Evolutionary conservation across 305 asterid species (phyloP).

Genomic region (Petunia hybrid): DNA sequence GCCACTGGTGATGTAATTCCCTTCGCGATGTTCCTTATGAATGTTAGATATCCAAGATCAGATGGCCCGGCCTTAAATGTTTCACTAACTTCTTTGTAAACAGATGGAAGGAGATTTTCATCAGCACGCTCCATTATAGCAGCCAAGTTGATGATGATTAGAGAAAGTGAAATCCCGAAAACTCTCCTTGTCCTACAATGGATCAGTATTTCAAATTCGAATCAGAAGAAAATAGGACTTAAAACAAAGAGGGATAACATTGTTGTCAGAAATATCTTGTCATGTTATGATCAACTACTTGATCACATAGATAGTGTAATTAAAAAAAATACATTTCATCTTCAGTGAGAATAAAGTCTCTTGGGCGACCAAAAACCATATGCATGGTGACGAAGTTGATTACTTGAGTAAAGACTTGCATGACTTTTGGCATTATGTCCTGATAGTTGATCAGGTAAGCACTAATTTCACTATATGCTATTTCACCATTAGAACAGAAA

Average conservation of each 20-base stretch:
- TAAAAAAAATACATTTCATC: too few species aligned
- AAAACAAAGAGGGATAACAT: neutral
- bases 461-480: too few species aligned
- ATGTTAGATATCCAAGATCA: slow-evolving; percentile 94
- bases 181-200: slow-evolving; percentile 61
- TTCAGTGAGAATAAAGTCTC: too few species aligned
- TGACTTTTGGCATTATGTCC: neutral
- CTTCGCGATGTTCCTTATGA: slow-evolving; percentile 73
- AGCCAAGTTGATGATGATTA: slow-evolving; percentile 93
- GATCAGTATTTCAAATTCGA: neutral
- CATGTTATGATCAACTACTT: neutral
- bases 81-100: slow-evolving; percentile 97
- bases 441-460: neutral
- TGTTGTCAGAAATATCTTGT: neutral
- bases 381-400: neutral
- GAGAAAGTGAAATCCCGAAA: slow-evolving; percentile 79
- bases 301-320: neutral
- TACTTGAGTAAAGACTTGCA: neutral
- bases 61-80: slow-evolving; percentile 92
- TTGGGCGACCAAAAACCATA: too few species aligned
- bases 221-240: neutral
- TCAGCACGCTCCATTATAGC: slow-evolving; percentile 98
- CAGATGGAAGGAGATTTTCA: slow-evolving; percentile 96
- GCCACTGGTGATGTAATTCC: slow-evolving; percentile 94
- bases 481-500: too few species aligned